Conservation (phyloP, 2,329 filamentous ascomycete species). For the Drechslerella dactyloides region DNA sequence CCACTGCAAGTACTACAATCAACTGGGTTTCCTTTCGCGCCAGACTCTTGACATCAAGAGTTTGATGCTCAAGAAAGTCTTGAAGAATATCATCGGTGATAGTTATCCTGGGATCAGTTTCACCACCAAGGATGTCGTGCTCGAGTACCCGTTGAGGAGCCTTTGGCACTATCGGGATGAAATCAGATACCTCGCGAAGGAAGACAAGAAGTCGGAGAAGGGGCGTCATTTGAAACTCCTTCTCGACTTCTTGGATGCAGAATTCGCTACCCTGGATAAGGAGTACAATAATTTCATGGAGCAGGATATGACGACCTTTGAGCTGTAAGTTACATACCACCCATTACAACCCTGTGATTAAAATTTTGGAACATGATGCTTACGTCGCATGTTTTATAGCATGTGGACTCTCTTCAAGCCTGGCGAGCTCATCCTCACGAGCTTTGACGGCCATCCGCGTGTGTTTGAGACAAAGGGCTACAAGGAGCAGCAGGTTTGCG, state of each 20-base stretch:
- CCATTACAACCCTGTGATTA: constrained; percentile 26
- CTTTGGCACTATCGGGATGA: constrained; percentile 52
- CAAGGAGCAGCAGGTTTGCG: constrained; percentile 56
- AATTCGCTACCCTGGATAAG: constrained; percentile 50
- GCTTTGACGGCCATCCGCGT: constrained; percentile 58
- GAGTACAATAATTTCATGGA: constrained; percentile 55
- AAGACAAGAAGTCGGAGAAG: constrained; percentile 42
- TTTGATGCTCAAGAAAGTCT: constrained; percentile 51
- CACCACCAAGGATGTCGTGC: constrained; percentile 44
- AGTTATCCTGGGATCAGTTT: constrained; percentile 53
- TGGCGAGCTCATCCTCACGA: constrained; percentile 59
- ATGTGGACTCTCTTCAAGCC: constrained; percentile 66
- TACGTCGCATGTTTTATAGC: constrained; percentile 54
- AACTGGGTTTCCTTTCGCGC: constrained; percentile 27
- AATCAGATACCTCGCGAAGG: constrained; percentile 35
- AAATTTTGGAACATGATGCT: constrained; percentile 53
- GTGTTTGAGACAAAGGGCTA: constrained; percentile 56
- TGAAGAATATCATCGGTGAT: constrained; percentile 52
- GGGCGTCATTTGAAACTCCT: constrained; percentile 51
- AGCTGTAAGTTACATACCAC: constrained; percentile 56
- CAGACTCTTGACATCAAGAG: constrained; percentile 53
- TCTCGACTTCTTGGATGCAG: constrained; percentile 52
- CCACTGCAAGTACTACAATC: constrained; percentile 49
- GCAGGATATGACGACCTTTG: constrained; percentile 54
- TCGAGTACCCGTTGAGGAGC: constrained; percentile 50